Conservation (phyloP, 1,139 yeast species). For the Lodderomyces jiufengensis region DNA sequence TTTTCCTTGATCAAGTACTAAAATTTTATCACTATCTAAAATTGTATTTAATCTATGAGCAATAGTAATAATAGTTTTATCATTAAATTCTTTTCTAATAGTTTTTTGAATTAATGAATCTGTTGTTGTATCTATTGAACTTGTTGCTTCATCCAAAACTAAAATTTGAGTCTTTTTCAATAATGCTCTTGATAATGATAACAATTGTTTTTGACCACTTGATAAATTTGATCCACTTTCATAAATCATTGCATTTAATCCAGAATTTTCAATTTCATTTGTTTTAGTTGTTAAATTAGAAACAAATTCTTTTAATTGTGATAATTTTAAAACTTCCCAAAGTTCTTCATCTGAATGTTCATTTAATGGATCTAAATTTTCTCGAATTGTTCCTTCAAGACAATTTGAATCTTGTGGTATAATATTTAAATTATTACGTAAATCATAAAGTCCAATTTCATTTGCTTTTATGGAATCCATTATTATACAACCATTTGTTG, state of each 20-base stretch:
- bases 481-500: conserved; percentile 29
- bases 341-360: conserved; percentile 26
- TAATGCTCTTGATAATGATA: conserved; percentile 35
- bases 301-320: conserved; percentile 33
- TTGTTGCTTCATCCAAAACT: conserved; percentile 37
- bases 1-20: conserved; percentile 31
- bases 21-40: conserved; percentile 31
- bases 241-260: conserved; percentile 21
- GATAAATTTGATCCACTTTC: conserved; percentile 37
- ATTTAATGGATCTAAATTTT: conserved; percentile 36
- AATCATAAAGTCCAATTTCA: conserved; percentile 31
- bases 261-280: conserved; percentile 16
- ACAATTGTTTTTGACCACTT: conserved; percentile 33
- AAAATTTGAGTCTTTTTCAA: conserved; percentile 27
- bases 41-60: conserved; percentile 38
- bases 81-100: conserved; percentile 28
- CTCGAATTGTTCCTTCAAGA: conserved; percentile 32
- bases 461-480: conserved; percentile 32
- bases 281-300: conserved; percentile 28
- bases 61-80: conserved; percentile 34
- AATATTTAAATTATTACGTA: conserved; percentile 32
- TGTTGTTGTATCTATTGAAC: conserved; percentile 37
- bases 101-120: conserved; percentile 35
- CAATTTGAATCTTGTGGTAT: conserved; percentile 41
- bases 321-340: conserved; percentile 33